These are phyloP conservation scores for Yamadazyma trypodendri DNA, from an alignment of 1,139 yeast genomes.

Conservation along the genomic window DNA sequence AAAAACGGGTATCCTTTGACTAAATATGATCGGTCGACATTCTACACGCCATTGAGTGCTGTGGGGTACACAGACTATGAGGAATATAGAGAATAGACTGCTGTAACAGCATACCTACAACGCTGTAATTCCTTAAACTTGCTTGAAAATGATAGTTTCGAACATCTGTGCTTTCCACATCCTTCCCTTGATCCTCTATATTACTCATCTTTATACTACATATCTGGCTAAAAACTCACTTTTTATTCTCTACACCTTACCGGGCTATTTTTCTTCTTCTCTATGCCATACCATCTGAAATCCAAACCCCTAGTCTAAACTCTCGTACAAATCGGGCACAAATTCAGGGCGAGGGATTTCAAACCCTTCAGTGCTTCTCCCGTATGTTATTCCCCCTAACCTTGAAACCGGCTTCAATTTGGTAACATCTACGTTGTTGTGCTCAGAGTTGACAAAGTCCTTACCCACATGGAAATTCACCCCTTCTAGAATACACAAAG, in stretches of 20 bases:
- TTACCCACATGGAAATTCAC: constrained; percentile 55
- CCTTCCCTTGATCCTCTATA: too few species aligned
- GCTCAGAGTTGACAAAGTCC: constrained; percentile 44
- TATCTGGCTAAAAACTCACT: too few species aligned
- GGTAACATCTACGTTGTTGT: constrained; percentile 40
- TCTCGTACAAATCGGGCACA: constrained; percentile 11
- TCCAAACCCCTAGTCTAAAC: too few species aligned
- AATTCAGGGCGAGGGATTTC: constrained; percentile 40
- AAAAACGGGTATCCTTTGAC: constrained; percentile 17
- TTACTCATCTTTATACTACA: too few species aligned
- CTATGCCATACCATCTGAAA: too few species aligned
- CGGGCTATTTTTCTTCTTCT: too few species aligned
- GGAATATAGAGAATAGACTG: too few species aligned
- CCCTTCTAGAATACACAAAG: constrained; percentile 50
- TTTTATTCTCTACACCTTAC: too few species aligned
- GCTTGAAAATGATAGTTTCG: too few species aligned
- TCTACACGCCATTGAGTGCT: constrained; percentile 18
- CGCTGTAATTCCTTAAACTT: too few species aligned
- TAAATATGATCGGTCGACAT: constrained; percentile 22
- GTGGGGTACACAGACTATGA: constrained; percentile 13
- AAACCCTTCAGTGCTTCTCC: constrained; percentile 41
- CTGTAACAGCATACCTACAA: too few species aligned
- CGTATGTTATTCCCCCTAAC: constrained; percentile 54
- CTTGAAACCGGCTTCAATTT: constrained; percentile 54
- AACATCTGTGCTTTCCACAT: too few species aligned